A percentile compares a stretch with the other conserved stretches of the same genome.
Evolutionary conservation across 73 alveolate genomes (phyloP).

Genomic region (Paramecium primaurelia): DNA sequence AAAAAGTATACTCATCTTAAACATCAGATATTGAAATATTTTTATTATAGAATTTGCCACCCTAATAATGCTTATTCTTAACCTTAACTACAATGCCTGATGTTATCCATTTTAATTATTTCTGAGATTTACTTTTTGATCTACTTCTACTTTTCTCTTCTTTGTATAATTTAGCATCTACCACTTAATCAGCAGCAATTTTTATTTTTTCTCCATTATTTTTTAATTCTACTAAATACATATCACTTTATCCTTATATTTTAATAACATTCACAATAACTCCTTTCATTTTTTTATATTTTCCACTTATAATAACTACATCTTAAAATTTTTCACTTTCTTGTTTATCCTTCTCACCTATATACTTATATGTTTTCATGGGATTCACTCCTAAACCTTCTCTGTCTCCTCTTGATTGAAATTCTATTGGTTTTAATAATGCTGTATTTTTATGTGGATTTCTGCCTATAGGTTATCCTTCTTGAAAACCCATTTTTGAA

Average conservation of each 20-base stretch:
- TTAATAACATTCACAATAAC: background rate
- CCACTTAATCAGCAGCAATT: background rate
- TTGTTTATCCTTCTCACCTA: background rate
- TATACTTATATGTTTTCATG: background rate
- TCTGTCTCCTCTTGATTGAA: background rate
- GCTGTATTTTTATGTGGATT: background rate
- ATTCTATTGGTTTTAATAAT: slow-evolving; percentile 10
- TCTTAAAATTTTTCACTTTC: background rate
- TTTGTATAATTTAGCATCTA: background rate
- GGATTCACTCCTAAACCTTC: background rate
- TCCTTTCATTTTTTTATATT: background rate
- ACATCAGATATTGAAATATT: background rate
- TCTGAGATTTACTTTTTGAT: background rate
- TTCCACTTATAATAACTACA: background rate
- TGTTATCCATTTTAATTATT: background rate
- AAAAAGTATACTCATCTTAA: background rate
- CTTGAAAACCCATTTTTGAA: background rate
- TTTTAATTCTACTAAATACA: background rate
- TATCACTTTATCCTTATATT: background rate
- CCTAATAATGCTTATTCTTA: background rate
- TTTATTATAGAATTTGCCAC: background rate
- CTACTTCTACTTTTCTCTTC: background rate
- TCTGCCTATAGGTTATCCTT: background rate
- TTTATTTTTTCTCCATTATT: background rate
- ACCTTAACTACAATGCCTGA: background rate